Conservation (phyloP, 805 yeast species). For the Candida oleophila region DNA sequence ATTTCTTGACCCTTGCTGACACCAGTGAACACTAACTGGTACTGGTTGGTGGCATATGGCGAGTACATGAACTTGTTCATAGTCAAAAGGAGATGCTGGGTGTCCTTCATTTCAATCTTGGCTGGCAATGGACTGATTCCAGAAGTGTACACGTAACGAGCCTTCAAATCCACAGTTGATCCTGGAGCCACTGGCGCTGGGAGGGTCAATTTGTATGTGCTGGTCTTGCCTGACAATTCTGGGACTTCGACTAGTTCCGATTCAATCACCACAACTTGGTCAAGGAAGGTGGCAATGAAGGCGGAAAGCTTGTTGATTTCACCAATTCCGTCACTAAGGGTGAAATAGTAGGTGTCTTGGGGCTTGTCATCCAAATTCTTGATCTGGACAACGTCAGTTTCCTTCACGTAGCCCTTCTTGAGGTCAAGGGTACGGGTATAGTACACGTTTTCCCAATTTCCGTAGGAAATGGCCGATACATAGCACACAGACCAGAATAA, state of each 20-base stretch:
- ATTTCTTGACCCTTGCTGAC: constrained; percentile 47
- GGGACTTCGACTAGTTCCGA: constrained; percentile 14
- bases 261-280: constrained; percentile 20
- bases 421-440: constrained; percentile 63
- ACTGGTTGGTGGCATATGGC: constrained; percentile 57
- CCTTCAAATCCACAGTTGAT: constrained; percentile 45
- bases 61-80: constrained; percentile 58
- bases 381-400: constrained; percentile 52
- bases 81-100: constrained; percentile 57
- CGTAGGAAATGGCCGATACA: constrained; percentile 3
- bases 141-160: constrained; percentile 49
- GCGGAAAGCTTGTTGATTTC: constrained; percentile 41
- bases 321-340: constrained; percentile 52
- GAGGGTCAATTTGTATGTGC: constrained; percentile 45
- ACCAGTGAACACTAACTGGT: constrained; percentile 46
- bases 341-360: constrained; percentile 52
- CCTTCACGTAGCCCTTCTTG: constrained; percentile 62
- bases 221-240: not conserved
- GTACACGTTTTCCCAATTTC: constrained; percentile 56
- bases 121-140: constrained; percentile 62
- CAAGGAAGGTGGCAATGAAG: constrained; percentile 37
- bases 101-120: constrained; percentile 54
- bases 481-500: constrained; percentile 5
- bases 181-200: constrained; percentile 71
- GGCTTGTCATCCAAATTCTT: constrained; percentile 60